phyloP scores from a whole-genome alignment of 2,329 filamentous ascomycete genomes.

The Trichoderma cornu-damae region DNA sequence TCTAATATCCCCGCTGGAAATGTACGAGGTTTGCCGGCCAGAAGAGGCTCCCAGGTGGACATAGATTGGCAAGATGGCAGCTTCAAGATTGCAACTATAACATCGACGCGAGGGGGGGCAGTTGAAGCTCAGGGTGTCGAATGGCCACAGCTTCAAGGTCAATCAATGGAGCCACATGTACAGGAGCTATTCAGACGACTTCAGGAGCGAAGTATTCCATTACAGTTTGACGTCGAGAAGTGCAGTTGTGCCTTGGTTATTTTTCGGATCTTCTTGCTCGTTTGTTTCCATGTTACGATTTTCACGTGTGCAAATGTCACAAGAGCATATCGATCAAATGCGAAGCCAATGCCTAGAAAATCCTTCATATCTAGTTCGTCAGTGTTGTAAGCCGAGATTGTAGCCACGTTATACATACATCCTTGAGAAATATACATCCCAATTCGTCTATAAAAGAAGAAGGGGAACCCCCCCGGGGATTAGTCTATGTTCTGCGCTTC shows the following conservation, averaged over 20 bases:
- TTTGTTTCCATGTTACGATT: neutral
- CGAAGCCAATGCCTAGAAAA: neutral
- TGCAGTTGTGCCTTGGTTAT: too few species aligned
- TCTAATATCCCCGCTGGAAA: slow-evolving; percentile 22
- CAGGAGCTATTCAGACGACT: slow-evolving; percentile 8
- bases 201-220: slow-evolving; percentile 13
- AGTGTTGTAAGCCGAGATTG: neutral
- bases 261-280: too few species aligned
- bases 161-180: slow-evolving; percentile 23
- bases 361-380: neutral
- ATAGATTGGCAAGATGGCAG: slow-evolving; percentile 22
- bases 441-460: neutral
- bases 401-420: neutral
- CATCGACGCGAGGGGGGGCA: slow-evolving; percentile 22
- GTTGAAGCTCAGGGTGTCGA: slow-evolving; percentile 22
- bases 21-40: slow-evolving; percentile 23
- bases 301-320: too few species aligned
- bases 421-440: neutral
- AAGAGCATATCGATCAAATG: neutral
- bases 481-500: slow-evolving; percentile 33
- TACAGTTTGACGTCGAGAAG: neutral
- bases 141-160: slow-evolving; percentile 21
- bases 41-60: slow-evolving; percentile 24
- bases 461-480: neutral
- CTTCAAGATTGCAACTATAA: slow-evolving; percentile 23